These are phyloP conservation scores for Clonostachys sp. DNA, from an alignment of 2,329 filamentous ascomycete species.

Conservation along the genomic window DNA sequence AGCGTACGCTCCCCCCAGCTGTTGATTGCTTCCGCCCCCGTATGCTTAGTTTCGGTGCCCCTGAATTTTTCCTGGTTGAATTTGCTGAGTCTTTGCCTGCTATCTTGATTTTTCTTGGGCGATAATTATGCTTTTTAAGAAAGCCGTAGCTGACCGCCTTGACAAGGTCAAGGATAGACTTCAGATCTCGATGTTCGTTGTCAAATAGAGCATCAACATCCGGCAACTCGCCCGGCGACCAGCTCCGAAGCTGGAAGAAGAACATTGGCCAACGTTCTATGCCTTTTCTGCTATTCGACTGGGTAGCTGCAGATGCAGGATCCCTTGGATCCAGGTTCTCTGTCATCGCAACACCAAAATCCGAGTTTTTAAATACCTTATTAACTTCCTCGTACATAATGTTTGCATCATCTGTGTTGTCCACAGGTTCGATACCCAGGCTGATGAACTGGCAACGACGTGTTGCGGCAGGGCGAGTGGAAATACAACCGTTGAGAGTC, in stretches of 20 bases:
- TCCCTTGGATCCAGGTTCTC: conserved; percentile 29
- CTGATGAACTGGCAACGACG: conserved; percentile 78
- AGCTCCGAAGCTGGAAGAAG: conserved; percentile 60
- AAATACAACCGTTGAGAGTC: conserved; percentile 67
- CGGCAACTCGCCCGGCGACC: conserved; percentile 19
- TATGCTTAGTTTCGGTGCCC: not conserved
- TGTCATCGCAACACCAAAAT: conserved; percentile 56
- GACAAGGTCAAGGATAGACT: conserved; percentile 53
- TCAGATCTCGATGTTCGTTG: conserved; percentile 42
- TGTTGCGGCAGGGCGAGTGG: conserved; percentile 62
- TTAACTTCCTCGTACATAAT: conserved; percentile 77
- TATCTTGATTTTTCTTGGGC: conserved; percentile 35
- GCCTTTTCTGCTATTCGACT: conserved; percentile 54
- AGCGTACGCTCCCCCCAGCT: too few relatives aligned
- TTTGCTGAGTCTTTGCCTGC: conserved; percentile 1
- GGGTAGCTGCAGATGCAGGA: conserved; percentile 39
- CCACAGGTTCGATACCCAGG: conserved; percentile 65
- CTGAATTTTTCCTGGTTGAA: not conserved
- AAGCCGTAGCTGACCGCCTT: conserved; percentile 69
- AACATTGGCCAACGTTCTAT: conserved; percentile 89
- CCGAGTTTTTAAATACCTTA: conserved; percentile 67
- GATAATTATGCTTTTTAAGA: conserved; percentile 66
- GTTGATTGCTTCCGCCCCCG: too few relatives aligned
- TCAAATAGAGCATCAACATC: conserved; percentile 31
- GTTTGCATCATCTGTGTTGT: conserved; percentile 50